These are phyloP conservation scores for Candida boidinii DNA, from an alignment of 805 yeast species.

Conservation along the genomic window DNA sequence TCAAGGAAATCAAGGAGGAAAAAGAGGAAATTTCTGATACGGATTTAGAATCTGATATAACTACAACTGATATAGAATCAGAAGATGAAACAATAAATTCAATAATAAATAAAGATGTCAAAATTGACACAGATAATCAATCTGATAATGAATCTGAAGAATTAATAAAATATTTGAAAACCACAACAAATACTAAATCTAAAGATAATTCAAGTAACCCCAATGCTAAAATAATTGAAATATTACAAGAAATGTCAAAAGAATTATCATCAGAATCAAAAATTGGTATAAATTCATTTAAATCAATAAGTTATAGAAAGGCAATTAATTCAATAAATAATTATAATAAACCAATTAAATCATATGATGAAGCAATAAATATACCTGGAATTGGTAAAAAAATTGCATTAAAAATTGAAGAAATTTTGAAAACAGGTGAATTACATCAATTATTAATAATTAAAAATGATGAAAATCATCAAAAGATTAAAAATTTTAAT, in stretches of 20 bases:
- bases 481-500: constrained; percentile 24
- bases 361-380: constrained; percentile 28
- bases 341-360: constrained; percentile 19
- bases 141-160: too few relatives aligned
- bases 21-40: too few relatives aligned
- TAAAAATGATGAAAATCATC: constrained; percentile 13
- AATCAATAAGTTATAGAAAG: constrained; percentile 31
- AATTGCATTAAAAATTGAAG: constrained; percentile 36
- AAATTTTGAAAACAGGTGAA: constrained; percentile 31
- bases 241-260: constrained; percentile 22
- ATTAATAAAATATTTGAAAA: too few relatives aligned
- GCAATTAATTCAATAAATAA: constrained; percentile 32
- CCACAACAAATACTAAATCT: too few relatives aligned
- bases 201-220: too few relatives aligned
- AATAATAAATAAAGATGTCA: too few relatives aligned
- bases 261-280: constrained; percentile 27
- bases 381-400: constrained; percentile 33
- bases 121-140: too few relatives aligned
- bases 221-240: constrained; percentile 23
- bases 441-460: constrained; percentile 11
- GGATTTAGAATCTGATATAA: too few relatives aligned
- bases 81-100: too few relatives aligned
- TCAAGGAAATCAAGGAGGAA: too few relatives aligned
- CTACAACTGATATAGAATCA: too few relatives aligned
- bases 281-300: constrained; percentile 16